A percentile compares a stretch with the other conserved stretches of the same genome.
These are phyloP conservation scores for Fomitopsis pinicola DNA, from an alignment of 1,284 basidiomycete species.

Conservation along the genomic window DNA sequence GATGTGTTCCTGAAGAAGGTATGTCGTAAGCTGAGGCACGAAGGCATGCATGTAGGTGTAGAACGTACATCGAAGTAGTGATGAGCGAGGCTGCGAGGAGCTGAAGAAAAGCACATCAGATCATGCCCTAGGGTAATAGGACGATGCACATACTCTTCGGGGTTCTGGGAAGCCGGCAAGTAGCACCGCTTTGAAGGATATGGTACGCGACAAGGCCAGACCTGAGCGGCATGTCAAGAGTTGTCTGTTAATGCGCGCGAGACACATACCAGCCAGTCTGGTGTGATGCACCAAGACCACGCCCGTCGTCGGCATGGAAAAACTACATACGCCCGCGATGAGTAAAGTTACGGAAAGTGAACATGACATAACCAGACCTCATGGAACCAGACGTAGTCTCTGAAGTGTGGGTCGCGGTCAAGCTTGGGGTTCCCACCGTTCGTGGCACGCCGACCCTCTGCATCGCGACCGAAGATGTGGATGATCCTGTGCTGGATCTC, in stretches of 20 bases:
- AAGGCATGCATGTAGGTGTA: background rate
- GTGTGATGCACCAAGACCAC: slow-evolving; percentile 93
- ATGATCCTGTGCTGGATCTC: slow-evolving; percentile 98
- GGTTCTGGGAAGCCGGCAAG: slow-evolving; percentile 82
- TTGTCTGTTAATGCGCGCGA: background rate
- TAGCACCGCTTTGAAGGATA: slow-evolving; percentile 83
- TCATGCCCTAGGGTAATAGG: slow-evolving; percentile 11
- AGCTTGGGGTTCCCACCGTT: slow-evolving; percentile 89
- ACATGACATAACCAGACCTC: slow-evolving; percentile 53
- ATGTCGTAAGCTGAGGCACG: background rate
- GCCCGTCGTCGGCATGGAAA: slow-evolving; percentile 92
- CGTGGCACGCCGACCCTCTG: slow-evolving; percentile 80
- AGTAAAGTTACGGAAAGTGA: background rate
- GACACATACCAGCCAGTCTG: slow-evolving; percentile 87
- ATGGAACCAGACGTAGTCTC: slow-evolving; percentile 94
- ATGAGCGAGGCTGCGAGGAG: slow-evolving; percentile 82
- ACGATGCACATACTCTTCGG: slow-evolving; percentile 65
- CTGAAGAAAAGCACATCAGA: slow-evolving; percentile 36
- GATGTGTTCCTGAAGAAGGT: slow-evolving; percentile 51
- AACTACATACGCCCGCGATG: slow-evolving; percentile 46
- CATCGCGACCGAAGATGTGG: slow-evolving; percentile 91
- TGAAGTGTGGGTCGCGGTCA: slow-evolving; percentile 93
- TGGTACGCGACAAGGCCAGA: slow-evolving; percentile 92
- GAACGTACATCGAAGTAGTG: slow-evolving; percentile 89
- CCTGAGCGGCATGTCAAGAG: slow-evolving; percentile 35